Evolutionary conservation across 2,329 filamentous ascomycete genomes (phyloP).

Genomic region (Alternaria consortialis): DNA sequence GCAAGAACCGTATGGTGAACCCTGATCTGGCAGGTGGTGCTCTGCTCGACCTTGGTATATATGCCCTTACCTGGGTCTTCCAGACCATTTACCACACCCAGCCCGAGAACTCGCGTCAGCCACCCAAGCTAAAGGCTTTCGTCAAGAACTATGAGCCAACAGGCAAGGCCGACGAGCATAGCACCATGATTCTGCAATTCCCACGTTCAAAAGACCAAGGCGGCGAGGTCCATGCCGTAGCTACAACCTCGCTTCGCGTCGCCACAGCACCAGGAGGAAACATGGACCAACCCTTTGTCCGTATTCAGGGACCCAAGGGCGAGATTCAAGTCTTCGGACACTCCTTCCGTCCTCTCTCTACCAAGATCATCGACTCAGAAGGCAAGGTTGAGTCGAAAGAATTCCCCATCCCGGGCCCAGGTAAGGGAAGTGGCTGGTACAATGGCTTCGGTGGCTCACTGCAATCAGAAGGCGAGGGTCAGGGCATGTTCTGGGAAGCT

Average conservation of each 20-base stretch:
- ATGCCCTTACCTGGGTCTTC: constrained; percentile 90
- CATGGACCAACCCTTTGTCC: constrained; percentile 71
- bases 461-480: constrained; percentile 67
- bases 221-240: constrained; percentile 74
- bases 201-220: constrained; percentile 63
- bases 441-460: constrained; percentile 56
- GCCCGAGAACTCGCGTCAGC: constrained; percentile 67
- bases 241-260: constrained; percentile 57
- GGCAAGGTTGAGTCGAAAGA: constrained; percentile 59
- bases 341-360: constrained; percentile 73
- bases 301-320: constrained; percentile 81
- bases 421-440: constrained; percentile 57
- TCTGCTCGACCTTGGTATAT: constrained; percentile 86
- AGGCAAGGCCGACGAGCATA: constrained; percentile 79
- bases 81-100: constrained; percentile 87
- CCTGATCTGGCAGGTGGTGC: constrained; percentile 82
- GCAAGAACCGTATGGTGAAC: constrained; percentile 80
- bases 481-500: constrained; percentile 91
- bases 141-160: constrained; percentile 74
- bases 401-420: constrained; percentile 58
- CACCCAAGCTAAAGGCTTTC: constrained; percentile 73
- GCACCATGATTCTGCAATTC: constrained; percentile 80
- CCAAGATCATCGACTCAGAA: constrained; percentile 66
- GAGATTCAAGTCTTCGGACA: constrained; percentile 83
- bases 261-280: constrained; percentile 65